These are phyloP conservation scores for Cyberlindnera americana DNA, from an alignment of 805 yeast genomes.

Conservation along the genomic window DNA sequence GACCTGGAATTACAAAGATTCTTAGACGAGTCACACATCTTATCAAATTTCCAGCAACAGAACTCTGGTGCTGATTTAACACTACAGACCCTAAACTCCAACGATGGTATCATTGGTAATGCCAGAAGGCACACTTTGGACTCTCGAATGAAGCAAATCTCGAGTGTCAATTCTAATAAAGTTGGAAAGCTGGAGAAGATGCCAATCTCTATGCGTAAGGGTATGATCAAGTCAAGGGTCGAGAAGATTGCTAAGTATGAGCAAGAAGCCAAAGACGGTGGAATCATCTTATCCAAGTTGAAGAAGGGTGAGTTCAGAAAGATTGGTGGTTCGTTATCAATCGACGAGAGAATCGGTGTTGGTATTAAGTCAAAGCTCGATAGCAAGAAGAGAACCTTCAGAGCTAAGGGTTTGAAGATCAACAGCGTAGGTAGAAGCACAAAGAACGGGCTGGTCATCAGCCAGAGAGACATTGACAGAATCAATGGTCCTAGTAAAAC, in stretches of 20 bases:
- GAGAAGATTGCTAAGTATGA: conserved; percentile 55
- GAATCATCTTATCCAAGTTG: conserved; percentile 75
- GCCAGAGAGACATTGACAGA: conserved; percentile 61
- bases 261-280: conserved; percentile 82
- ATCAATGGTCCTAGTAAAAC: conserved; percentile 30
- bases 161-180: conserved; percentile 39
- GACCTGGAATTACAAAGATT: conserved; percentile 72
- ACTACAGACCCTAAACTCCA: conserved; percentile 52
- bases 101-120: conserved; percentile 47
- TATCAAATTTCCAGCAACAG: conserved; percentile 33
- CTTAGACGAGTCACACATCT: conserved; percentile 66
- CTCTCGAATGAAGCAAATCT: conserved; percentile 48
- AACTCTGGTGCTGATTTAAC: conserved; percentile 61
- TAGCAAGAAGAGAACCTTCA: conserved; percentile 33
- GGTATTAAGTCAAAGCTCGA: conserved; percentile 46
- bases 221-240: conserved; percentile 62
- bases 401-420: conserved; percentile 80
- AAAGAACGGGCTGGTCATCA: conserved; percentile 70
- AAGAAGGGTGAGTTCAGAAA: conserved; percentile 65
- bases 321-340: conserved; percentile 40
- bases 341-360: conserved; percentile 39
- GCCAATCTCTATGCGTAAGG: conserved; percentile 88
- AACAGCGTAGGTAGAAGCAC: conserved; percentile 74
- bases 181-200: conserved; percentile 57
- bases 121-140: conserved; percentile 64